Evolutionary conservation across 768 basidiomycete species (phyloP).

Genomic region (Termitomyces sp.): DNA sequence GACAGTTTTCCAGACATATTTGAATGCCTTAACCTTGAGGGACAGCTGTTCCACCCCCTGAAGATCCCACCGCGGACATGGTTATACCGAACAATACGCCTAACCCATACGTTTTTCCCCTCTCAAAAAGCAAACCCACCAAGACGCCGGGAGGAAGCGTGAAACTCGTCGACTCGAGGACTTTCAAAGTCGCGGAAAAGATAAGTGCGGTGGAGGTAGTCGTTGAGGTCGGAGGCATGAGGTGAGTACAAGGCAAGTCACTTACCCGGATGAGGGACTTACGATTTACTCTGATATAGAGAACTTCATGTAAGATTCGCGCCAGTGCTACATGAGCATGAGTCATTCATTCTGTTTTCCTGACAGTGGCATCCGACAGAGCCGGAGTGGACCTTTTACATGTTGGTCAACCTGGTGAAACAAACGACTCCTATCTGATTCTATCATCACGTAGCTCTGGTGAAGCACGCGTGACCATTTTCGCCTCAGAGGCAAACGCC

Average conservation of each 20-base stretch:
- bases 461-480: slow-evolving; percentile 33
- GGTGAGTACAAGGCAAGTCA: slow-evolving; percentile 33
- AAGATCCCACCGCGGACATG: slow-evolving; percentile 39
- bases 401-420: slow-evolving; percentile 33
- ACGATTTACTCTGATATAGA: slow-evolving; percentile 22
- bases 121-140: slow-evolving; percentile 44
- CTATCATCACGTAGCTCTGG: slow-evolving; percentile 30
- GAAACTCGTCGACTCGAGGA: slow-evolving; percentile 56
- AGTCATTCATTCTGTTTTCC: not conserved
- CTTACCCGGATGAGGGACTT: slow-evolving; percentile 18
- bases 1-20: not conserved
- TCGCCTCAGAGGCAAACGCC: slow-evolving; percentile 55
- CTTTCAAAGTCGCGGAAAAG: slow-evolving; percentile 50
- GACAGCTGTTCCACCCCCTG: slow-evolving; percentile 38
- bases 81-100: slow-evolving; percentile 48
- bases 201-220: slow-evolving; percentile 56
- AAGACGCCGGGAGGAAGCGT: slow-evolving; percentile 51
- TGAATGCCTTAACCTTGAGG: not conserved
- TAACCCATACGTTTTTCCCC: slow-evolving; percentile 49
- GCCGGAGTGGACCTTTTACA: slow-evolving; percentile 62
- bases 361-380: slow-evolving; percentile 69
- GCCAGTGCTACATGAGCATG: not conserved
- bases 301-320: slow-evolving; percentile 48
- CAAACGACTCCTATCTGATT: not conserved
- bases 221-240: slow-evolving; percentile 59